Percentiles rank a stretch among this genome's conserved stretches.
Evolutionary conservation across 352 stramenopile genomes (phyloP).

Genomic region (Blastocystis hominis): DNA sequence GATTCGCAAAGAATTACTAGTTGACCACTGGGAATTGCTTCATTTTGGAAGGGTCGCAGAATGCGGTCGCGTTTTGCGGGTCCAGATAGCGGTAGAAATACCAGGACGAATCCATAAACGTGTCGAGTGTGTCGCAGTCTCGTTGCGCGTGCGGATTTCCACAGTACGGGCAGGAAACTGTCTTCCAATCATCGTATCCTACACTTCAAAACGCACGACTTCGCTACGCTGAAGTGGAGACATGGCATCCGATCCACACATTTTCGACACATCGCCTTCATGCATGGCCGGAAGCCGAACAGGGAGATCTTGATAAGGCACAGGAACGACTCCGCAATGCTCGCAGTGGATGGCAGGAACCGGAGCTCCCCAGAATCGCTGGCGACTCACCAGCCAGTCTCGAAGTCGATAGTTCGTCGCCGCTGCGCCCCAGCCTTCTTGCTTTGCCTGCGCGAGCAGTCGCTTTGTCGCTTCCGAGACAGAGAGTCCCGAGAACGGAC

Average conservation of each 20-base stretch:
- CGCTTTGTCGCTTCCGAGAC: conserved; percentile 69
- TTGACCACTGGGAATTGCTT: conserved; percentile 92
- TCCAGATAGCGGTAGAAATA: conserved; percentile 97
- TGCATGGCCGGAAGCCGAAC: conserved; percentile 80
- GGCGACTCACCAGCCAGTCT: conserved; percentile 95
- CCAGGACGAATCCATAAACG: conserved; percentile 90
- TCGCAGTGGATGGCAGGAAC: conserved; percentile 93
- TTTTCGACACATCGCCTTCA: neutral
- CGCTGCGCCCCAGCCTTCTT: conserved; percentile 63
- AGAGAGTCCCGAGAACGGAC: conserved; percentile 79
- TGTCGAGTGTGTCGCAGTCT: conserved; percentile 80
- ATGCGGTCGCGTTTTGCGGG: conserved; percentile 74
- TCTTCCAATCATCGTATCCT: conserved; percentile 65
- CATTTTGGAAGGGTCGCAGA: conserved; percentile 77
- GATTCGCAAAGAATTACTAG: conserved; percentile 70
- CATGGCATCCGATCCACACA: conserved; percentile 46
- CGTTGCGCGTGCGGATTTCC: conserved; percentile 68
- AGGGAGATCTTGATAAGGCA: conserved; percentile 81
- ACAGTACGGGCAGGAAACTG: conserved; percentile 71
- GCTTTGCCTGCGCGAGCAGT: conserved; percentile 28
- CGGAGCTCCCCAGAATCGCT: conserved; percentile 96
- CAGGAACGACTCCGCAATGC: conserved; percentile 73
- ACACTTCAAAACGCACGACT: neutral
- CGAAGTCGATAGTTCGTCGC: conserved; percentile 84
- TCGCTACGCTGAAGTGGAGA: conserved; percentile 68